A percentile compares a stretch with the other conserved stretches of the same genome.
phyloP scores from a whole-genome alignment of 2,329 filamentous ascomycete species.

The Sporothrix euskadiensis region DNA sequence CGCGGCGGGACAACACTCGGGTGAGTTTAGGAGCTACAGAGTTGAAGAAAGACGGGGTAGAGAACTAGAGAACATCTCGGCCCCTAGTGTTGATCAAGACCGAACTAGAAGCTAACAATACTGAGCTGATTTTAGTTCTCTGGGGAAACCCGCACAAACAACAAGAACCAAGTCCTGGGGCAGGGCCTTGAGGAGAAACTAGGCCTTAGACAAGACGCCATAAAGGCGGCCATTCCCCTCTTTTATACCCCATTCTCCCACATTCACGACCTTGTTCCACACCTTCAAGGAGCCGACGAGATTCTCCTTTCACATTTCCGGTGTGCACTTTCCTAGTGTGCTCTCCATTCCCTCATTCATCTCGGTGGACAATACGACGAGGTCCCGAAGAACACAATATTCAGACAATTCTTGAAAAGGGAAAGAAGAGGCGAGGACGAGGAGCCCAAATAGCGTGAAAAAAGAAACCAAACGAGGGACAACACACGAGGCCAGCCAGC shows the following conservation, averaged over 20 bases:
- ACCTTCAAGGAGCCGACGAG: too few relatives aligned
- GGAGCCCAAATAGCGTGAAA: not conserved
- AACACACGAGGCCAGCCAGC: not conserved
- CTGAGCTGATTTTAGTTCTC: not conserved
- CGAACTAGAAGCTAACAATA: not conserved
- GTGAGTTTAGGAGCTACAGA: not conserved
- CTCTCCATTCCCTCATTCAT: not conserved
- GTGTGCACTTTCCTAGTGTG: not conserved
- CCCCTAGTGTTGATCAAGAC: not conserved
- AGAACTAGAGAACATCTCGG: not conserved
- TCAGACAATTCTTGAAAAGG: not conserved
- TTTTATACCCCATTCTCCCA: not conserved
- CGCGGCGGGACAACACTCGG: too few relatives aligned
- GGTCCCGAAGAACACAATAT: not conserved
- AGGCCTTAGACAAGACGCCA: not conserved
- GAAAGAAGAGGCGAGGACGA: not conserved
- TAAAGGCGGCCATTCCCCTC: slow-evolving; percentile 12
- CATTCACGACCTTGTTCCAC: not conserved
- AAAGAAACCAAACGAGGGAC: not conserved
- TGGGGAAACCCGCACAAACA: not conserved
- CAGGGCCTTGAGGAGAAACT: not conserved
- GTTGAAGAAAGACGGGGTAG: not conserved
- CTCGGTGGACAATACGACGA: not conserved
- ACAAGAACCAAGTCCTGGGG: not conserved
- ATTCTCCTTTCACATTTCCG: not conserved